Conservation (phyloP, 768 basidiomycete species). For the Epithele typhae region DNA sequence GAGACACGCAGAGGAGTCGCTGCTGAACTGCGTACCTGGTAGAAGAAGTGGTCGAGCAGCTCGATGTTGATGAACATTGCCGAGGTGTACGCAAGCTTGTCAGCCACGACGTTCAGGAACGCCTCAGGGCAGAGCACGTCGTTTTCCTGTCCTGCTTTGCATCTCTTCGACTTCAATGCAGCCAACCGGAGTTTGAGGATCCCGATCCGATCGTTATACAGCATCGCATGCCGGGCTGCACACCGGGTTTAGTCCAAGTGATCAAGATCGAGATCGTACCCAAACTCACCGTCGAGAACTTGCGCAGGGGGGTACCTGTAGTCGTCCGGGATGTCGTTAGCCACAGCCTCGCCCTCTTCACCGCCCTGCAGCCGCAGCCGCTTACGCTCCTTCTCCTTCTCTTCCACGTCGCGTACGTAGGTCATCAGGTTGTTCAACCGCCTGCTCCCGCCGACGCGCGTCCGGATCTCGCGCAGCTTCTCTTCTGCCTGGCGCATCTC, state of each 20-base stretch:
- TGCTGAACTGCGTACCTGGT: conserved; percentile 80
- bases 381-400: conserved; percentile 63
- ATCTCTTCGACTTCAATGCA: conserved; percentile 86
- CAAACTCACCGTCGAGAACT: conserved; percentile 77
- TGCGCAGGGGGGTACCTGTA: conserved; percentile 92
- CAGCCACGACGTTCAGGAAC: conserved; percentile 94
- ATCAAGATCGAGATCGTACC: neutral
- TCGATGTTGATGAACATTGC: conserved; percentile 99
- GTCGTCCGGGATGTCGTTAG: conserved; percentile 45
- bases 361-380: conserved; percentile 39
- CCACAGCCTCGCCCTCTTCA: conserved; percentile 34
- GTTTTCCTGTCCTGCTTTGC: conserved; percentile 81
- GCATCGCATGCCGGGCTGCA: conserved; percentile 86
- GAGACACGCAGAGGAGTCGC: neutral
- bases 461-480: conserved; percentile 82
- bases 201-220: conserved; percentile 76
- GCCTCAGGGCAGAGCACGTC: conserved; percentile 94
- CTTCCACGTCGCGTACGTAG: conserved; percentile 82
- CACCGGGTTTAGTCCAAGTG: neutral
- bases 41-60: conserved; percentile 96
- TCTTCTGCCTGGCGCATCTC: conserved; percentile 82
- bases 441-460: conserved; percentile 84
- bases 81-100: conserved; percentile 93
- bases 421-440: conserved; percentile 70
- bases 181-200: conserved; percentile 84